phyloP scores from a whole-genome alignment of 2,329 filamentous ascomycete species.

The Ophiostoma ips region DNA sequence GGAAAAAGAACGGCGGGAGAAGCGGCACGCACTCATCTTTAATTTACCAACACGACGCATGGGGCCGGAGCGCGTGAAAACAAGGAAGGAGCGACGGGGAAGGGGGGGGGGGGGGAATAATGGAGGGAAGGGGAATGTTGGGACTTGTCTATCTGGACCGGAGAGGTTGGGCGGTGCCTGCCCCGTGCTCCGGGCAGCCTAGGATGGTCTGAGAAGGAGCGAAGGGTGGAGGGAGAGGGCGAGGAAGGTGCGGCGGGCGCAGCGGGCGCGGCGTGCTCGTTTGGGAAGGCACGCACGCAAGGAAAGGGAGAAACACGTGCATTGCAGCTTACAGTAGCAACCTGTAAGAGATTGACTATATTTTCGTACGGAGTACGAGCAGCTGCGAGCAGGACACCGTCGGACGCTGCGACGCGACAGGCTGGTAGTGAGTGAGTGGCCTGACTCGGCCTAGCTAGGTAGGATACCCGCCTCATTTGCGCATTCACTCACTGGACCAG shows the following conservation, averaged over 20 bases:
- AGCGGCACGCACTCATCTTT: not conserved
- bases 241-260: not conserved
- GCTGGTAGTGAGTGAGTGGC: no score
- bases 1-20: slow-evolving; percentile 3
- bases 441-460: not conserved
- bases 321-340: no score
- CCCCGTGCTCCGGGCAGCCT: no score
- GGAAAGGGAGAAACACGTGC: no score
- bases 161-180: not conserved
- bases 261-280: not conserved
- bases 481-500: no score
- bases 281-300: not conserved
- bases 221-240: not conserved
- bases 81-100: not conserved
- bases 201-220: not conserved
- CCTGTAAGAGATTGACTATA: no score
- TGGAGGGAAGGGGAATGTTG: no score
- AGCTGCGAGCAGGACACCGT: not conserved
- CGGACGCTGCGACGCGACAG: not conserved
- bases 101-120: no score
- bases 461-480: no score
- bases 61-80: no score
- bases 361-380: no score
- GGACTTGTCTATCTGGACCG: not conserved
- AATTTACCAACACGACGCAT: not conserved